Conservation (phyloP, 306 rosid genomes). For the Prunus salicina region DNA sequence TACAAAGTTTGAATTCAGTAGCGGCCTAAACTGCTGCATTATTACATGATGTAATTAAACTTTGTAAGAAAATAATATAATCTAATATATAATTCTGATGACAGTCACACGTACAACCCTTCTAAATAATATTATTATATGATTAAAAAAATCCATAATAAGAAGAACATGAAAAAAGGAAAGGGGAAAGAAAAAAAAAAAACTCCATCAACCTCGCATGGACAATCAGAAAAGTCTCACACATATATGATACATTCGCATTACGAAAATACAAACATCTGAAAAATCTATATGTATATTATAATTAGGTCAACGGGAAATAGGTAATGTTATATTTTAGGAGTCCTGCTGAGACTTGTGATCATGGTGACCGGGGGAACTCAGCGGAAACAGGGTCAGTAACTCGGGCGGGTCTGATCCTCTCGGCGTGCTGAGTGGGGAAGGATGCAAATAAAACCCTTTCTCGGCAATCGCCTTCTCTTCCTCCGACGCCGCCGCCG, state of each 20-base stretch:
- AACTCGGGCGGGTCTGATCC: constrained; percentile 40
- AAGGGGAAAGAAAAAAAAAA: neutral
- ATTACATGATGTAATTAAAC: neutral
- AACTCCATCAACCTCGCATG: neutral
- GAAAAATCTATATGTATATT: neutral
- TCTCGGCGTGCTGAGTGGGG: constrained; percentile 42
- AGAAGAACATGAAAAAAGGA: too few relatives aligned
- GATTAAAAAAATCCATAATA: neutral
- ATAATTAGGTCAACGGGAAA: neutral
- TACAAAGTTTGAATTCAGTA: too few relatives aligned
- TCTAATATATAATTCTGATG: neutral
- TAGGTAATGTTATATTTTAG: neutral
- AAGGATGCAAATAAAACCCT: constrained; percentile 44
- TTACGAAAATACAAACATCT: neutral
- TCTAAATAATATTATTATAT: neutral
- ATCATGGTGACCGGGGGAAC: constrained; percentile 24
- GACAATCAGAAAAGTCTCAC: neutral
- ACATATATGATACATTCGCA: neutral
- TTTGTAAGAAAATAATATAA: neutral
- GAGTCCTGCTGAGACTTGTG: neutral
- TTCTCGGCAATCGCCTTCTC: constrained; percentile 30
- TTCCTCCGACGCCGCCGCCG: constrained; percentile 25
- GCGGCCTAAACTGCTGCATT: neutral
- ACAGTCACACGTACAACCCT: neutral
- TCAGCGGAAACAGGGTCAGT: constrained; percentile 41